Base-by-base conservation (phyloP, 129 eudicot species). In the Dittrichia graveolens region DNA sequence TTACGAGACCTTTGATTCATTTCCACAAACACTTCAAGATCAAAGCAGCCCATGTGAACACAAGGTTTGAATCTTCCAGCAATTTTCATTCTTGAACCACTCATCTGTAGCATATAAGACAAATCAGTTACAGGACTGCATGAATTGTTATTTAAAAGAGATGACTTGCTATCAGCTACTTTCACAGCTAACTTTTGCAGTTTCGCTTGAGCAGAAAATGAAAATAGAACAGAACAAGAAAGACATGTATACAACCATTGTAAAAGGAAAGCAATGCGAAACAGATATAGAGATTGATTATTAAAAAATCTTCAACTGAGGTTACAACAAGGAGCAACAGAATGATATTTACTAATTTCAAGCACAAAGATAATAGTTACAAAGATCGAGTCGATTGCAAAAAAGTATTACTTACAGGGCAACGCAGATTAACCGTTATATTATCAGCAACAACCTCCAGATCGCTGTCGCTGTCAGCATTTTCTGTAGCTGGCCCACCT, bases 21-120 rank as follows among this genome's bases (percentile, higher is more conserved):
- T 80, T 89, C 96, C 63, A 92, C 86, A 79, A 92, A 92, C 52
- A 90, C 90, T 38, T 89, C 88, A 24, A 92, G 94, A 85, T 92
- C 97, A 81, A 92, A 92, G 77, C 97, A 92, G 52, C 96, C 96
- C 97, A 92, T 92, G 75, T 92, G 97, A 35, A 53, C 83, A 77
- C 97, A 92, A 48, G 94, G 91, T 73, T 83, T 92, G 74, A 92
- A 92, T 83, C 97, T 89, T 80, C 97, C 97, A 75, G 97, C 96
- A 64, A 87, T 84, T 77, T 92, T 92, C 88, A 92, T 92, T 77
- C 97, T 85, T 64, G 90, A 86, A 79, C 97, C 97, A 76, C 97
- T 92, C 97, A 92, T 89, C 97, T 92, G 84, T 56, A 71, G 35
- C 55, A 79, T 47, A 31, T 60, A 80, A 13, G 48, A n/a, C 67